A percentile compares a stretch with the other conserved stretches of the same genome.
Conservation (phyloP, 2,329 filamentous ascomycete genomes). For the Phialophora macrospora region DNA sequence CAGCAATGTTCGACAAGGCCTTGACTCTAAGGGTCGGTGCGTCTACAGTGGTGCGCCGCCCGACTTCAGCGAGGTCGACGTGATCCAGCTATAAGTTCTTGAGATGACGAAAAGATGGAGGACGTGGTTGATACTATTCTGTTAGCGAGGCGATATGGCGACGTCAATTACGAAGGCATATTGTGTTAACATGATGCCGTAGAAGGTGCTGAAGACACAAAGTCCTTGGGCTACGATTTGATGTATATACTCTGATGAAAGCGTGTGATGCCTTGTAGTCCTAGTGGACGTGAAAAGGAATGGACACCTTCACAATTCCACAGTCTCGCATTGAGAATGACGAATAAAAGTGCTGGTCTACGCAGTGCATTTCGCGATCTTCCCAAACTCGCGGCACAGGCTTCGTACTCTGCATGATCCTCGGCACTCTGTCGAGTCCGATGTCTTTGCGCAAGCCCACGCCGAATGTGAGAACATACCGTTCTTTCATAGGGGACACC, state of each 20-base stretch:
- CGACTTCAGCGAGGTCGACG: slow-evolving; percentile 84
- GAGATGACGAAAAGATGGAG: background rate
- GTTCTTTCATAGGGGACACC: background rate
- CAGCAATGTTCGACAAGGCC: slow-evolving; percentile 86
- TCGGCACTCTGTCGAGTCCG: too few species aligned
- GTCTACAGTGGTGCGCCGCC: slow-evolving; percentile 85
- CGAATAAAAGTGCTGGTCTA: background rate
- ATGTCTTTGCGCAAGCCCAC: too few species aligned
- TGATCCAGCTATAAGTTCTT: slow-evolving; percentile 71
- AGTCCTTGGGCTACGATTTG: background rate
- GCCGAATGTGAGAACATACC: background rate
- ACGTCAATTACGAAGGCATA: background rate
- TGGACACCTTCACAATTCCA: background rate
- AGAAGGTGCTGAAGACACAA: background rate
- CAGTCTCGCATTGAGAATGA: background rate
- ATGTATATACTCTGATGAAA: background rate
- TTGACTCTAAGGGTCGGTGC: slow-evolving; percentile 81
- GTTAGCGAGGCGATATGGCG: slow-evolving; percentile 4
- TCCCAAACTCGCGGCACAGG: background rate
- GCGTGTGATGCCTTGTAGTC: background rate
- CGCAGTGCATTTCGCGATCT: background rate
- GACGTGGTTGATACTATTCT: background rate
- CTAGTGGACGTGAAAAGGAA: background rate
- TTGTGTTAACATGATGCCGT: background rate
- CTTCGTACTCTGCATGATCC: background rate